Base-by-base conservation (phyloP, 164 flowering plant genomes). In the Stephania cephalantha region DNA sequence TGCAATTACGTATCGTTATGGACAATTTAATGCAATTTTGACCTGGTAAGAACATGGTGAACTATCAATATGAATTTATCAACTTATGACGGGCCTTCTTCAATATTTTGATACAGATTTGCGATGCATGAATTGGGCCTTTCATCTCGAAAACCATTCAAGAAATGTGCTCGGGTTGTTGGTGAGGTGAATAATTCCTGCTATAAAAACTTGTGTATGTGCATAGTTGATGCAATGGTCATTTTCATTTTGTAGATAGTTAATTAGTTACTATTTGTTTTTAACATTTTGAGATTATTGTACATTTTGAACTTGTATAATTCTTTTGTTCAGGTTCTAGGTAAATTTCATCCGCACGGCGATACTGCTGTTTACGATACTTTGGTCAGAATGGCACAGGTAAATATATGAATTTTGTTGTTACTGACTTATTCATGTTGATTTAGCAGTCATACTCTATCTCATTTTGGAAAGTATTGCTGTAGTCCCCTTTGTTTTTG, bases 101-200 rank as follows among this genome's bases (percentile, higher is more conserved):
- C 48, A 58, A 71, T 72, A 75, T 75, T 82, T 68, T 69, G 25
- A 42, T 78, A 52, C 90, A 95, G 99, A 81, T 95, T 78, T 81
- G 99, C 99, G 11, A 93, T 95, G 99, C 98, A 95, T 85, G 98
- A 95, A 76, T 81, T 95, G 76, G 97, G 99, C 7, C 89, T 95
- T 76, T 87, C 97, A 55, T 95, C 99, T 22, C 85, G 87, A 78
- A 95, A 88, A 79, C 99, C 99, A 46, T 85, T 80, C 85, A 95
- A 89, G 85, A 93, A 95, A 84, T 95, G 99, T 86, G 99, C 99
- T 35, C 85, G 98, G 82, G 97, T 95, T 78, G 96, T 95, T 81
- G 98, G 98, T 46, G 98, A 93, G 96, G 98, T 90, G 73, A 73
- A 61, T 35, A 6, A 13, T 48, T 45, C 35, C 7, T 48, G 61